These are phyloP conservation scores for Fagopyrum esculentum DNA, from an alignment of 148 eudicot genomes.

Conservation along the genomic window DNA sequence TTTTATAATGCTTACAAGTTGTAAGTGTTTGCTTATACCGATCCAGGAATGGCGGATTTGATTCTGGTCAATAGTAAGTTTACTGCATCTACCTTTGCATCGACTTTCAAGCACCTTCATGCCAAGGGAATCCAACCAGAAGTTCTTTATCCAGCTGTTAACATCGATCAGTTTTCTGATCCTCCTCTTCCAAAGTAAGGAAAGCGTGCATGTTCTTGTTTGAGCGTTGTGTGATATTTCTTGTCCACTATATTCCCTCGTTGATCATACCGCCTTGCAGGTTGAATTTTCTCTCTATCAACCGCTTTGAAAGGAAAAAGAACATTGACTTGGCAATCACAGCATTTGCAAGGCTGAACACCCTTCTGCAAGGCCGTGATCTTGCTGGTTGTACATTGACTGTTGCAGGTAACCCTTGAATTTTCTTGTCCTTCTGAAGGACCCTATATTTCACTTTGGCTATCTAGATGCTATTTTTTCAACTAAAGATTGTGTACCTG, in stretches of 20 bases:
- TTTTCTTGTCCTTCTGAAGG: not conserved
- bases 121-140: constrained; percentile 62
- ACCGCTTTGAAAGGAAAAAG: constrained; percentile 94
- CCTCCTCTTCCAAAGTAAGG: constrained; percentile 59
- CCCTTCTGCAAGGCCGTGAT: constrained; percentile 24
- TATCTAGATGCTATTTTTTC: too few relatives aligned
- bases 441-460: too few relatives aligned
- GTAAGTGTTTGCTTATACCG: not conserved
- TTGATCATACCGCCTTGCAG: constrained; percentile 21
- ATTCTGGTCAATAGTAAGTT: constrained; percentile 89
- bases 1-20: not conserved
- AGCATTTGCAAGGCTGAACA: constrained; percentile 72
- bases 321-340: constrained; percentile 81
- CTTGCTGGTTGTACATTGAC: constrained; percentile 47
- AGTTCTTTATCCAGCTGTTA: constrained; percentile 91
- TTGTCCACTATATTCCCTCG: not conserved
- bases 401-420: constrained; percentile 47
- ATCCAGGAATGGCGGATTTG: constrained; percentile 84
- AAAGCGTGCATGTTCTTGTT: not conserved
- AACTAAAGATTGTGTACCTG: too few relatives aligned
- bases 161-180: constrained; percentile 62
- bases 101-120: constrained; percentile 67
- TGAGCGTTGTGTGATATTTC: not conserved
- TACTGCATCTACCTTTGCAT: constrained; percentile 87
- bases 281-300: constrained; percentile 83